Evolutionary conservation across 169 alveolate species (phyloP), one percentile per base, ranked within the genome.

Genomic region (Plasmodium vivax): DNA sequence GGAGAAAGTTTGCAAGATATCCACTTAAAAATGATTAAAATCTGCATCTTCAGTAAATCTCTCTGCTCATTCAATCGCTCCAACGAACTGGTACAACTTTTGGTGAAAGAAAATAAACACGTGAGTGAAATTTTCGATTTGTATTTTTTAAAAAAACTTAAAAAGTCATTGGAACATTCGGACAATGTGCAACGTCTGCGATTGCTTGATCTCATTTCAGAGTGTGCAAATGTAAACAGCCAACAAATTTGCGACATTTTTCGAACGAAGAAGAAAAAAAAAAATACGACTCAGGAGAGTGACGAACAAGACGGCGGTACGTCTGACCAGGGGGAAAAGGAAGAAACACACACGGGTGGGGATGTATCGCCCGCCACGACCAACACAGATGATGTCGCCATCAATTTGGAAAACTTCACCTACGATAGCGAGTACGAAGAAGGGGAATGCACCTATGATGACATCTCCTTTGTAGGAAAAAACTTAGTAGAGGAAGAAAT

Each of bases 11-110:
- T 27, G 68, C 79, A 79, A 6, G 56, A 56, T 8, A 41, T 81
- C 9, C 94, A 80, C 82, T 47, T 90, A 51, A 90, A 90, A 90
- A 90, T 90, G 94, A 90, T 90, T 23, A 90, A 90, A 81, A 41
- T 90, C 1, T 90, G 94, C 43, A 43, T 90, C 45, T 90, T 90
- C 72, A 90, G 94, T 47, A 90, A 90, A 90, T 90, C 94, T 3
- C 83, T 90, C 9, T 90, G 91, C 41, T 90, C 94, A 58, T 90
- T 80, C 83, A 90, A 90, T 90, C 82, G 91, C 2, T 75, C 94
- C n/a, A 80, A 74, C 73, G 84, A 90, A 36, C 58, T 90, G 36
- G n/a, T 90, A 27, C 8, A 79, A 81, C 43, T 3, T 41, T 23
- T 90, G 36, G n/a, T 90, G 19, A 90, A 81, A 58, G 91, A 90